These are phyloP conservation scores for Rubia yunnanensis DNA, from an alignment of 257 asterid species.

Conservation along the genomic window DNA sequence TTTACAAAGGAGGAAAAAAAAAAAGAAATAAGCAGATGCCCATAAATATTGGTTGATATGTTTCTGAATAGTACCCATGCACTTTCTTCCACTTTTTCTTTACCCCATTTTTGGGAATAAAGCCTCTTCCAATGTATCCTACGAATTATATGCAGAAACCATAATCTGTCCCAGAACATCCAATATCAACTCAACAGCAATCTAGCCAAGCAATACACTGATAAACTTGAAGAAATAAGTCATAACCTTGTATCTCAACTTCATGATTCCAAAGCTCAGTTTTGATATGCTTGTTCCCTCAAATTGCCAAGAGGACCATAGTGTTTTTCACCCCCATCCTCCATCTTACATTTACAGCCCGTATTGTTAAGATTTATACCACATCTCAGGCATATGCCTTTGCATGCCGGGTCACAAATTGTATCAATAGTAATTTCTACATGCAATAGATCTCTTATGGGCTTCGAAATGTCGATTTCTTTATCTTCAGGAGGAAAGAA, in stretches of 20 bases:
- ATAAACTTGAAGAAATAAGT: not conserved
- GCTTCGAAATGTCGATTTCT: constrained; percentile 71
- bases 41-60: no score
- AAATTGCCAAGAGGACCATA: constrained; percentile 67
- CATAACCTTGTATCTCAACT: not conserved
- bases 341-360: constrained; percentile 37
- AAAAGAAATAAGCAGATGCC: no score
- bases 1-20: no score
- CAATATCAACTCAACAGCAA: not conserved
- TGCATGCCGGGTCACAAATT: constrained; percentile 60
- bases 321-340: constrained; percentile 27
- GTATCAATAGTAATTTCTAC: constrained; percentile 73
- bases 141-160: no score
- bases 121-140: no score
- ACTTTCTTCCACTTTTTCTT: no score
- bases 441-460: constrained; percentile 77
- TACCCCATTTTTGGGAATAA: no score
- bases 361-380: constrained; percentile 60
- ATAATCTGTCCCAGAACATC: not conserved
- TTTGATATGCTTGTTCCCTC: constrained; percentile 59
- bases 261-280: constrained; percentile 15
- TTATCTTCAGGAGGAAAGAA: constrained; percentile 57
- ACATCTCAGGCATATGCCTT: constrained; percentile 66
- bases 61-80: no score
- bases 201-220: not conserved